Base-by-base conservation (phyloP, 805 yeast genomes). In the Saturnispora saitoi region DNA sequence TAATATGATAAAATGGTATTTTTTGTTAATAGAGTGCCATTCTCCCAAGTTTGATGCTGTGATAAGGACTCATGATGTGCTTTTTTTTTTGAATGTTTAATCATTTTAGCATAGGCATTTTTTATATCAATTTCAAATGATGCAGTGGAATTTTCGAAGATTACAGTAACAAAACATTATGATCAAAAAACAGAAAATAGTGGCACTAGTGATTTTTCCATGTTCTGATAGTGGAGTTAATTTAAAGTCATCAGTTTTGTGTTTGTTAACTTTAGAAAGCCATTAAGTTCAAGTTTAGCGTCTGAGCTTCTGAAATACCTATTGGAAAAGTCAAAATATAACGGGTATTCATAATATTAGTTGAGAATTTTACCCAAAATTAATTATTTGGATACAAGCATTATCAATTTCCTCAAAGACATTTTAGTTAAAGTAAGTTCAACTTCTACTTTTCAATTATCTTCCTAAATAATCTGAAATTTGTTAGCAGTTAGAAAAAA, bases 221-320 rank as follows among this genome's bases (percentile, higher is more conserved):
- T 17, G 22, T 34, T 15, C 17, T 34, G 38, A 22, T 34, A 34
- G 4, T 9, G 24, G 38, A 15, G 7, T 17, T 11, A 10, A 8
- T 7, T 11, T n/a, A 17, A 17, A 8, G 15, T 17, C 6, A 1
- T 19, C 20, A 32, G 2, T n/a, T 15, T 15, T 32, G n/a, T n/a
- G n/a, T n/a, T 24, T 9, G 11, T 17, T 14, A 14, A 6, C 10
- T n/a, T 8, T 12, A 17, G 17, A 34, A 39, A 20, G 45, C 15
- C 54, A 55, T 34, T 22, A 34, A 34, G 17, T n/a, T 17, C 38
- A 12, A 34, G 38, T 34, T 20, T 34, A 17, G 38, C 22, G 38
- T 32, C 38, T 2, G 38, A 17, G 12, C 38, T 34, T 34, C 38
- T 15, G 17, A 19, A 34, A 8, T 22, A 34, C 19, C 9, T 34